phyloP scores from a whole-genome alignment of 148 eudicot genomes.

The Oxyria digyna region DNA sequence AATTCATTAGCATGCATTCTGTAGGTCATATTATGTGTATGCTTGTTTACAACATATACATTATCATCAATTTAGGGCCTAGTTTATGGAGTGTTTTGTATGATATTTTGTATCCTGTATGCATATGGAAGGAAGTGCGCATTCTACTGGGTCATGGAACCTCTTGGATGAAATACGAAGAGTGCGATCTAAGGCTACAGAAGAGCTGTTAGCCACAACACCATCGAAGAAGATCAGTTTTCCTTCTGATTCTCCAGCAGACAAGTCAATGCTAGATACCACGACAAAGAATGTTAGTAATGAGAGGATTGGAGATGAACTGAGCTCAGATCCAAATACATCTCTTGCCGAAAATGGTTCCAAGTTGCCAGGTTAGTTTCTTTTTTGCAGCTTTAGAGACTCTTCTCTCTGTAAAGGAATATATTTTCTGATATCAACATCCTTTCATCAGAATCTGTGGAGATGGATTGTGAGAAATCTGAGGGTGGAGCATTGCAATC shows the following conservation, averaged over 20 bases:
- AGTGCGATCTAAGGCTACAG: constrained; percentile 78
- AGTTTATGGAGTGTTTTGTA: not conserved
- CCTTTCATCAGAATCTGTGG: constrained; percentile 10
- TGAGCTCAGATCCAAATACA: not conserved
- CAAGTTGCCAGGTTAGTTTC: not conserved
- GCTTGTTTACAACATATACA: not conserved
- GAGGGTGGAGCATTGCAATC: constrained; percentile 12
- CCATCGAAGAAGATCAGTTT: constrained; percentile 22
- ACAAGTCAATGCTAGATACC: constrained; percentile 8
- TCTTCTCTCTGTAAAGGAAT: not conserved
- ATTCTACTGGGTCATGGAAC: constrained; percentile 71
- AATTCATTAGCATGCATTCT: not conserved
- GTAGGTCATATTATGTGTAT: not conserved
- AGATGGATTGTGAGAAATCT: constrained; percentile 10
- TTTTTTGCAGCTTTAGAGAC: not conserved
- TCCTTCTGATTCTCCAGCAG: constrained; percentile 11
- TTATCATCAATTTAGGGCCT: not conserved
- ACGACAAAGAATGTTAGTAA: constrained; percentile 6
- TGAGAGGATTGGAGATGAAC: constrained; percentile 15
- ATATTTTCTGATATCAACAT: not conserved
- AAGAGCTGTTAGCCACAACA: constrained; percentile 44
- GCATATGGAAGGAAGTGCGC: constrained; percentile 40
- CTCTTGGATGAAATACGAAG: constrained; percentile 74
- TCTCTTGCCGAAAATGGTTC: not conserved
- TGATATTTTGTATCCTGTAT: not conserved